Conservation (phyloP, 352 stramenopile genomes). For the Globisporangium recalcitrans region DNA sequence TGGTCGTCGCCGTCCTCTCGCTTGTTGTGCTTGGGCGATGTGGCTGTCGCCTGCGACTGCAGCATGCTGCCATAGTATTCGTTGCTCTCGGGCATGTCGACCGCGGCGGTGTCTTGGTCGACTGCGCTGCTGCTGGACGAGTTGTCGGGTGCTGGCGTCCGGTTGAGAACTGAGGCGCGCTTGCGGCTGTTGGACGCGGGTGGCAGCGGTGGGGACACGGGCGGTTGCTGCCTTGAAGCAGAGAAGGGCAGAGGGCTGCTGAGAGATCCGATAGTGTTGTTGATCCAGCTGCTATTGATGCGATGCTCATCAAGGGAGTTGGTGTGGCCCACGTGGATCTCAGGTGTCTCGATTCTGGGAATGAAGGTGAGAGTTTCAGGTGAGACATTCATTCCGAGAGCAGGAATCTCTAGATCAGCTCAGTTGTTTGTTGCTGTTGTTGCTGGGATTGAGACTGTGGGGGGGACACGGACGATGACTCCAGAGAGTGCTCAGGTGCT, state of each 20-base stretch:
- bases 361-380: background rate
- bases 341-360: no score
- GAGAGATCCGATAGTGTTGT: no score
- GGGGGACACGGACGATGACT: background rate
- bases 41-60: background rate
- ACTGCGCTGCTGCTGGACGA: background rate
- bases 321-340: background rate
- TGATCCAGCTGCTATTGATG: background rate
- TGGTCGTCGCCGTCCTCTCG: background rate
- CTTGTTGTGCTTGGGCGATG: background rate
- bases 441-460: no score
- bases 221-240: background rate
- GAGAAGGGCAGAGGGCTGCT: background rate
- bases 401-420: background rate
- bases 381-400: background rate
- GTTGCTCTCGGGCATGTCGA: constrained; percentile 13
- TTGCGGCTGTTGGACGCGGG: constrained; percentile 12
- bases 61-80: constrained; percentile 21
- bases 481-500: background rate
- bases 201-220: background rate
- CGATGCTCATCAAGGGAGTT: background rate
- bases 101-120: background rate
- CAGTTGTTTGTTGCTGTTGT: background rate
- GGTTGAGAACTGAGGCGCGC: constrained; percentile 4
- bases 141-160: background rate